phyloP scores from a whole-genome alignment of 2,329 filamentous ascomycete species.

The Xylariales sp. region DNA sequence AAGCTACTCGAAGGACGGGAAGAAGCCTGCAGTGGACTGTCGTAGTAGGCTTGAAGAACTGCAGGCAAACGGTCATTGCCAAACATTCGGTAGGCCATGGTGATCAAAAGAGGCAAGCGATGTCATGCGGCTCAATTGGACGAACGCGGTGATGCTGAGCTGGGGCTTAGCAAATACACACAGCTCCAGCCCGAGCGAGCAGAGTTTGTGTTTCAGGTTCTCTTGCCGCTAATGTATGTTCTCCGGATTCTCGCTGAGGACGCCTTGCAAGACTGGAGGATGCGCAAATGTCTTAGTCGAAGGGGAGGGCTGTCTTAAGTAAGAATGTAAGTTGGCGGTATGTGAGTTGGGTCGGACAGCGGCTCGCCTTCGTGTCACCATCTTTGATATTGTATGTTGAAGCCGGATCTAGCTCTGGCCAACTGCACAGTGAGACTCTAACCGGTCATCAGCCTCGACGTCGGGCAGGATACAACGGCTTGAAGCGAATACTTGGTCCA shows the following conservation, averaged over 20 bases:
- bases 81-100: not conserved
- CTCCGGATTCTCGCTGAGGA: not conserved
- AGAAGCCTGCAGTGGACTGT: not conserved
- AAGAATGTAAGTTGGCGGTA: too few species aligned
- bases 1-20: not conserved
- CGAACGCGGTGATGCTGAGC: too few species aligned
- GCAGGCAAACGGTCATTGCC: not conserved
- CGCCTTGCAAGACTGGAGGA: too few species aligned
- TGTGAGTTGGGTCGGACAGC: too few species aligned
- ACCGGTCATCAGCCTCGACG: not conserved
- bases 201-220: not conserved
- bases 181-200: too few species aligned
- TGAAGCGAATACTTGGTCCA: not conserved
- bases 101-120: not conserved
- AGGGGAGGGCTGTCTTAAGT: too few species aligned
- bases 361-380: too few species aligned
- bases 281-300: too few species aligned
- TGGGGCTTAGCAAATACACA: too few species aligned
- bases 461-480: not conserved
- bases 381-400: not conserved
- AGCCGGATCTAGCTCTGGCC: not conserved
- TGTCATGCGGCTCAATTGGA: not conserved
- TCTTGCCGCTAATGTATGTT: not conserved
- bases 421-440: not conserved
- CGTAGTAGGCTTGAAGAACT: not conserved